phyloP scores from a whole-genome alignment of 192 early-diverging fungal genomes.

The Coemansia guatemalensis region DNA sequence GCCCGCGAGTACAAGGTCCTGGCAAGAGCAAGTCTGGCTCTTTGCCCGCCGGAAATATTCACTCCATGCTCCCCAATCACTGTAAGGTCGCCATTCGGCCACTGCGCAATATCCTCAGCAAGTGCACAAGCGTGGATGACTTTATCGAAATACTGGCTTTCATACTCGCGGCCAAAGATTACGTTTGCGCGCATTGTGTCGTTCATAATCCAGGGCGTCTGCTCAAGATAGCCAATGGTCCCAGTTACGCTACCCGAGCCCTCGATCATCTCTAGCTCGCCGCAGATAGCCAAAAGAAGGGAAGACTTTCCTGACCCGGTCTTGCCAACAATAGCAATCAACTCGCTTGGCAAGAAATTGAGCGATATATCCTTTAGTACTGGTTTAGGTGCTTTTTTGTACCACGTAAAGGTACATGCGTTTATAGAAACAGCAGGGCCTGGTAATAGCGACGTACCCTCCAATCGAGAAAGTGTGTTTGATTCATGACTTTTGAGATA shows the following conservation, averaged over 20 bases:
- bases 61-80: slow-evolving; percentile 56
- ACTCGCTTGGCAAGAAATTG: slow-evolving; percentile 51
- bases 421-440: slow-evolving; percentile 10
- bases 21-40: slow-evolving; percentile 80
- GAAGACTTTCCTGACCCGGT: slow-evolving; percentile 87
- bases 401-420: slow-evolving; percentile 33
- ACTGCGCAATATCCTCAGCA: slow-evolving; percentile 54
- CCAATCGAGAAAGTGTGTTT: slow-evolving; percentile 11
- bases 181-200: slow-evolving; percentile 69
- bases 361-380: slow-evolving; percentile 51
- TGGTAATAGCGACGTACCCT: neutral
- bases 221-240: slow-evolving; percentile 74
- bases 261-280: slow-evolving; percentile 67
- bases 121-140: slow-evolving; percentile 63
- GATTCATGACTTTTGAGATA: slow-evolving; percentile 7
- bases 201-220: slow-evolving; percentile 89
- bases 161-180: slow-evolving; percentile 65
- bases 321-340: slow-evolving; percentile 79
- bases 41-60: slow-evolving; percentile 79
- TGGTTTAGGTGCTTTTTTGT: neutral
- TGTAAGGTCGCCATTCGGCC: slow-evolving; percentile 52
- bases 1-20: slow-evolving; percentile 73
- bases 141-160: slow-evolving; percentile 52
- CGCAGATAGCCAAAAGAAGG: slow-evolving; percentile 78
- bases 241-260: slow-evolving; percentile 60